These are phyloP conservation scores for Breviolum minutum DNA, from an alignment of 73 alveolate genomes.

Conservation along the genomic window DNA sequence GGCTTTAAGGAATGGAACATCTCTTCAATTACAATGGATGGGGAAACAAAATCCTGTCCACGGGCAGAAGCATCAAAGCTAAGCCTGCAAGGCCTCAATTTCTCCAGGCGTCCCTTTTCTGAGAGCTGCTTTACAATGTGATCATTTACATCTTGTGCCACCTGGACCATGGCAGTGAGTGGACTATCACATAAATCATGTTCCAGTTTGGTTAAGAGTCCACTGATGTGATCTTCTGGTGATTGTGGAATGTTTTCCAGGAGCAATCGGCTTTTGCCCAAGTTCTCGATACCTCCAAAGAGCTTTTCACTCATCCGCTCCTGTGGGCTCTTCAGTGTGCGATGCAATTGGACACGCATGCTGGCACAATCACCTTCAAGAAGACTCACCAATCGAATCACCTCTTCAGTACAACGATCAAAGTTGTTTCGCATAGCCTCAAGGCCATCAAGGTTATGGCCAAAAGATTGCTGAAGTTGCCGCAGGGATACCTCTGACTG, in stretches of 20 bases:
- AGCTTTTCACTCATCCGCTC: conserved; percentile 52
- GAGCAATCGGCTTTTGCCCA: conserved; percentile 71
- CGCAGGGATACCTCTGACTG: conserved; percentile 50
- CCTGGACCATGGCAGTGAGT: conserved; percentile 70
- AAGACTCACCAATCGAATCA: conserved; percentile 65
- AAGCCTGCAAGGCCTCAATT: conserved; percentile 19
- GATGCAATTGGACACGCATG: conserved; percentile 73
- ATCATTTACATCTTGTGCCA: conserved; percentile 83
- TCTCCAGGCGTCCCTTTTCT: conserved; percentile 29
- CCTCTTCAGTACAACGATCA: conserved; percentile 77
- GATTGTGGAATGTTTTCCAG: neutral
- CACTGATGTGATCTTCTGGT: conserved; percentile 27
- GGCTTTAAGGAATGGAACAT: conserved; percentile 52
- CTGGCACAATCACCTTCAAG: conserved; percentile 79
- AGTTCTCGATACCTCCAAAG: conserved; percentile 35
- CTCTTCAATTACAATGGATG: conserved; percentile 41
- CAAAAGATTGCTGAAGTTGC: conserved; percentile 67
- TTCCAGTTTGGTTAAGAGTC: conserved; percentile 34
- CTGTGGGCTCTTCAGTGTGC: conserved; percentile 66
- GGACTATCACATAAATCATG: conserved; percentile 75
- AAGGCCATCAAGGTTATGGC: conserved; percentile 63
- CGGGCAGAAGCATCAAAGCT: conserved; percentile 20
- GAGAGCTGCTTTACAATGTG: conserved; percentile 77
- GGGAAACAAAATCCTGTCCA: neutral
- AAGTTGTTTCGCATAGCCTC: conserved; percentile 79